Evolutionary conservation across 148 eudicot species (phyloP).

Genomic region (Spergularia marina): DNA sequence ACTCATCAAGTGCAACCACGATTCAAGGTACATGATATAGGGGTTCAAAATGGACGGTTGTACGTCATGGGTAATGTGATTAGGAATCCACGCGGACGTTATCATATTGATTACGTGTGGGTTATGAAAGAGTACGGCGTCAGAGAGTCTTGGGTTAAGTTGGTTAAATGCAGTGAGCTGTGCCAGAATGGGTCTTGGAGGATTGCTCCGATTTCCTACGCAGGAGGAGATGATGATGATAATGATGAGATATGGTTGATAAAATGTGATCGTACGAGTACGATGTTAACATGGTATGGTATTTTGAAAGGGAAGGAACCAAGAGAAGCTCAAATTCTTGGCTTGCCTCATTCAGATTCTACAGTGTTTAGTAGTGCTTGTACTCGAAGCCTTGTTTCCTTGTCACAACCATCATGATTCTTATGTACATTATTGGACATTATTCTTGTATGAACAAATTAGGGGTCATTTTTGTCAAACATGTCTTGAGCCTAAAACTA

Average conservation of each 20-base stretch:
- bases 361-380: not conserved
- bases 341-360: not conserved
- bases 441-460: too few relatives aligned
- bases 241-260: conserved; percentile 8
- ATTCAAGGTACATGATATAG: not conserved
- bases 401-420: too few relatives aligned
- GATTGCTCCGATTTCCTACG: not conserved
- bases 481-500: too few relatives aligned
- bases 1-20: not conserved
- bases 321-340: not conserved
- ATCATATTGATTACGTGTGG: not conserved
- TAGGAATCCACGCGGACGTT: too few relatives aligned
- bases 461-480: too few relatives aligned
- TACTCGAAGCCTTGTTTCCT: conserved; percentile 7
- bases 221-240: not conserved
- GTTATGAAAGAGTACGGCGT: conserved; percentile 16
- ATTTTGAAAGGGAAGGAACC: conserved; percentile 5
- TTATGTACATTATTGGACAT: too few relatives aligned
- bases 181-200: not conserved
- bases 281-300: conserved; percentile 6
- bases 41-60: too few relatives aligned
- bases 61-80: too few relatives aligned
- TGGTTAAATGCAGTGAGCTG: conserved; percentile 1
- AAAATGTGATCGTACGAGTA: not conserved
- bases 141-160: conserved; percentile 8